phyloP scores from a whole-genome alignment of 2,329 filamentous ascomycete species.

The Aspergillus jensenii region DNA sequence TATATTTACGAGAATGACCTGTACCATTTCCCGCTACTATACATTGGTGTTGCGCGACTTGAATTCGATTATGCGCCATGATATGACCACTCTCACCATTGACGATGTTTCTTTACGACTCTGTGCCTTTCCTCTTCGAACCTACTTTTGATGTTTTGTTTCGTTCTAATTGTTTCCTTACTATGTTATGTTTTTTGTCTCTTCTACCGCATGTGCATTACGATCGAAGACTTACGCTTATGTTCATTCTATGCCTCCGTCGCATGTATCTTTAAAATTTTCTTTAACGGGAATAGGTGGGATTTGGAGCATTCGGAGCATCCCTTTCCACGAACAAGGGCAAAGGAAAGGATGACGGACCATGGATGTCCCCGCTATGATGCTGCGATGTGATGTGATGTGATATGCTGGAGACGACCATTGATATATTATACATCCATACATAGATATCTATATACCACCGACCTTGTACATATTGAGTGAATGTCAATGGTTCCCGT shows the following conservation, averaged over 20 bases:
- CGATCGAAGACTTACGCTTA: not conserved
- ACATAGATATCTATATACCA: slow-evolving; percentile 13
- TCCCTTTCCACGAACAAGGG: not conserved
- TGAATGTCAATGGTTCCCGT: slow-evolving; percentile 8
- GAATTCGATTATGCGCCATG: slow-evolving; percentile 6
- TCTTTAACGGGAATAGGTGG: not conserved
- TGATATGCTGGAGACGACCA: not conserved
- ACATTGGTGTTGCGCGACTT: slow-evolving; percentile 9
- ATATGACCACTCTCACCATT: not conserved
- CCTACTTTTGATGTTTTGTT: not conserved
- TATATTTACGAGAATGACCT: slow-evolving; percentile 6
- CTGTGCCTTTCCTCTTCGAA: not conserved
- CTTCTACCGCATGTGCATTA: not conserved
- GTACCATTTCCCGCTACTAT: slow-evolving; percentile 6
- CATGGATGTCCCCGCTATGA: not conserved
- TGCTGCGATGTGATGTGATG: not conserved
- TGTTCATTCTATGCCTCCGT: not conserved
- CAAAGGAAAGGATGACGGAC: not conserved
- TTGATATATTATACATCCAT: slow-evolving; percentile 10
- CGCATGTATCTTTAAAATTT: slow-evolving; percentile 3
- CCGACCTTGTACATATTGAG: slow-evolving; percentile 16
- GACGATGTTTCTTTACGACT: not conserved
- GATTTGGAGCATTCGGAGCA: not conserved
- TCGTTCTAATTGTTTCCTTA: not conserved
- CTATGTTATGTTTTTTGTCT: not conserved